Percentiles rank a stretch among this genome's conserved stretches.
Conservation (phyloP, 2,329 filamentous ascomycete species). For the Hymenoscyphus albidus region DNA sequence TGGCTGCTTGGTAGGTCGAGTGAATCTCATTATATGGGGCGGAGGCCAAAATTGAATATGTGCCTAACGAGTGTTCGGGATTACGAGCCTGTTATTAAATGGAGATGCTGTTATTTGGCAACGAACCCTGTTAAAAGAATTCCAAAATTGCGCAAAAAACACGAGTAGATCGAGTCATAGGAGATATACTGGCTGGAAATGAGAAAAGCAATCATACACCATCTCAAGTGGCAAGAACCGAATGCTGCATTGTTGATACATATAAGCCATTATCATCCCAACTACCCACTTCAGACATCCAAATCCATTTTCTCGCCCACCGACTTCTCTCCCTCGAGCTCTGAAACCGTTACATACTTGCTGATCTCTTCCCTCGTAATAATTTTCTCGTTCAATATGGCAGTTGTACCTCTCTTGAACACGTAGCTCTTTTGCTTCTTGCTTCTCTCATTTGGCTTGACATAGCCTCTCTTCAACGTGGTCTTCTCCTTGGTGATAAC, state of each 20-base stretch:
- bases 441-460: conserved; percentile 86
- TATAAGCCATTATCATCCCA: conserved; percentile 13
- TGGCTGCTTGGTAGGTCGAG: no score
- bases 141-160: no score
- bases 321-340: conserved; percentile 56
- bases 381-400: conserved; percentile 91
- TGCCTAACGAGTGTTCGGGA: no score
- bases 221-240: neutral
- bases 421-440: conserved; percentile 91
- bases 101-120: no score
- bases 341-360: conserved; percentile 89
- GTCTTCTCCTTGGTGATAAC: conserved; percentile 96
- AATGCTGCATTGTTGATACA: conserved; percentile 14
- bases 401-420: conserved; percentile 89
- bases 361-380: conserved; percentile 91
- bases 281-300: conserved; percentile 46
- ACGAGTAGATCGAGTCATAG: no score
- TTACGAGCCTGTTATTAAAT: no score
- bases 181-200: neutral
- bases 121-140: no score
- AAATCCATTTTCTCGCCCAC: conserved; percentile 69
- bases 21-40: no score
- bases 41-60: no score
- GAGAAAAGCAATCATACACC: neutral
- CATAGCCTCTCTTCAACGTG: conserved; percentile 85